Conservation (phyloP, 2,329 filamentous ascomycete species). For the Lecanosticta acicola region DNA sequence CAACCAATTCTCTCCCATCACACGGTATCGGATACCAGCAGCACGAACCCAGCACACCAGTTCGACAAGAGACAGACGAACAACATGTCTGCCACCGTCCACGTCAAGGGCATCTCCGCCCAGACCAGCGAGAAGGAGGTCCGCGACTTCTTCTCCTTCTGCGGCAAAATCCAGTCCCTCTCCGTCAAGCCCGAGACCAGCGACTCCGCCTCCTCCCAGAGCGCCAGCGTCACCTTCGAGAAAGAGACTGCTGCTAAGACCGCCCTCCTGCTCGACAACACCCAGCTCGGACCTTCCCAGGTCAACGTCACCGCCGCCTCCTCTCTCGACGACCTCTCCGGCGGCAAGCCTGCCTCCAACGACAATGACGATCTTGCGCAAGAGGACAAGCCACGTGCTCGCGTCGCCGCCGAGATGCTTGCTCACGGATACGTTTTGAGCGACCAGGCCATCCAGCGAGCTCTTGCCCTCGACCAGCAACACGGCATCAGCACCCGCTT, state of each 20-base stretch:
- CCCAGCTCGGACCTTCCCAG: constrained; percentile 70
- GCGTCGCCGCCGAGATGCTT: constrained; percentile 93
- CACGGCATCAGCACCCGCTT: constrained; percentile 82
- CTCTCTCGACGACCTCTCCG: constrained; percentile 58
- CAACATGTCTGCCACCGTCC: constrained; percentile 60
- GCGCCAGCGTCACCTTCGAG: constrained; percentile 90
- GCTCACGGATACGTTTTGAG: constrained; percentile 87
- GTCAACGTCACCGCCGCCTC: constrained; percentile 74
- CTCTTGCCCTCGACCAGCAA: constrained; percentile 81
- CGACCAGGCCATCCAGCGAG: constrained; percentile 69
- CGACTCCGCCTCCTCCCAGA: constrained; percentile 60
- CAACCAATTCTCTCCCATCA: background rate
- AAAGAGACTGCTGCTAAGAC: constrained; percentile 96
- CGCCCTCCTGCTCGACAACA: constrained; percentile 93
- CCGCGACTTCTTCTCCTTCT: constrained; percentile 95
- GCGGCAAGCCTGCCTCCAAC: constrained; percentile 53
- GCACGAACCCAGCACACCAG: background rate
- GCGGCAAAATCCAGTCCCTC: constrained; percentile 83
- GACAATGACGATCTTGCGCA: constrained; percentile 66
- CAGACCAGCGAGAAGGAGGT: constrained; percentile 86
- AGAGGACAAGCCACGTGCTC: constrained; percentile 92
- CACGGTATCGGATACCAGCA: background rate
- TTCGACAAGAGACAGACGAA: too few relatives aligned
- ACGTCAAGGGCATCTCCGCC: constrained; percentile 82
- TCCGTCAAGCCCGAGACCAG: constrained; percentile 60